Evolutionary conservation across 306 rosid species (phyloP), one percentile per base, ranked within the genome.

Genomic region (Gynostemma pentaphyllum): DNA sequence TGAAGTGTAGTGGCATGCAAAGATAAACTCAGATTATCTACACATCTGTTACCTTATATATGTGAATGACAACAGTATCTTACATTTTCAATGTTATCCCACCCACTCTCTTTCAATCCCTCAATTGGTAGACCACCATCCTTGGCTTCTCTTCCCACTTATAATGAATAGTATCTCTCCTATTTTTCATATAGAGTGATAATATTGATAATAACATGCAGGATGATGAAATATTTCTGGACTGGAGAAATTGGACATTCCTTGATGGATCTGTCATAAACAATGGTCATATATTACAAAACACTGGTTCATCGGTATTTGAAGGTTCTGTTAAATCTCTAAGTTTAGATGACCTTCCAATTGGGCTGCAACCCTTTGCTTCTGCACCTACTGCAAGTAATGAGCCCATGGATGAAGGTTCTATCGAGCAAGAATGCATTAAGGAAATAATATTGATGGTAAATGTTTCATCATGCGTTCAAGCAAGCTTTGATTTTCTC

Each of bases 161-260:
- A 39, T 21, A 60, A 37, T 39, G 47, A 60, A 22, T n/a, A 14
- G 48, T 39, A 52, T 16, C 30, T 23, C 41, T 34, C 29, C 19
- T 39, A 7, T 28, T 66, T 42, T 36, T 68, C 54, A 68, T 65
- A 34, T 18, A 52, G 44, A 40, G 63, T 68, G 29, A 65, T 19
- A 19, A 47, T 26, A 14, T 37, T 48, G 64, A 68, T 71, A 80
- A 34, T 67, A 37, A 9, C 29, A 49, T 82, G 78, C 89, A 89
- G 95, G 89, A 82, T 47, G 80, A 79, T 59, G 65, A 49, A 9
- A 28, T 39, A 54, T 68, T 62, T 11, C 72, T 71, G 73, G 87
- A 86, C 67, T 84, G 95, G 95, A 70, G 67, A 80, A 76, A 78
- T 57, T 89, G 97, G 97, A 77, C 62, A 6, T 79, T 89, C 68